phyloP scores from a whole-genome alignment of 2,329 filamentous ascomycete genomes.

The Pseudogymnoascus sp. region DNA sequence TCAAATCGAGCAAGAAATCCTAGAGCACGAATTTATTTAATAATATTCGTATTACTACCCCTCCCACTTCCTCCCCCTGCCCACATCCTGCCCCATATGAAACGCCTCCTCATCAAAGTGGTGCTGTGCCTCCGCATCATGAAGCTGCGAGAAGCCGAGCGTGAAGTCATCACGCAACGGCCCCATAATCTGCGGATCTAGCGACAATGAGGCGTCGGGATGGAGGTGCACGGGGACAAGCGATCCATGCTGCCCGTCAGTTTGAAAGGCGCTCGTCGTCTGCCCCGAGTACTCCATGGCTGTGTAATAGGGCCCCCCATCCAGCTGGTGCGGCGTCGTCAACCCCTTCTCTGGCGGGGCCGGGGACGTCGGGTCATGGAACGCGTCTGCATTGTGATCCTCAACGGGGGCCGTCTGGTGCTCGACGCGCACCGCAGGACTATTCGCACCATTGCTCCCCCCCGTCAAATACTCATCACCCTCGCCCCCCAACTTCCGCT shows the following conservation, averaged over 20 bases:
- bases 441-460: not conserved
- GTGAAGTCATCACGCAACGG: not conserved
- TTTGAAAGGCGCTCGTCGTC: not conserved
- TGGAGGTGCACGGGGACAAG: not conserved
- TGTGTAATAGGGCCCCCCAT: not conserved
- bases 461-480: not conserved
- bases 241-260: not conserved
- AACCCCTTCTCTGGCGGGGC: not conserved
- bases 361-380: not conserved
- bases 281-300: not conserved
- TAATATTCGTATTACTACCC: not conserved
- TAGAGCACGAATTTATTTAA: not conserved
- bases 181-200: not conserved
- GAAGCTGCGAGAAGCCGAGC: not conserved
- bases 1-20: not conserved
- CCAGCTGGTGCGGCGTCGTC: not conserved
- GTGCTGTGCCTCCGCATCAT: not conserved
- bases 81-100: not conserved
- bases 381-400: not conserved
- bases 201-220: not conserved
- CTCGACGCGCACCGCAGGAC: not conserved
- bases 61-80: not conserved
- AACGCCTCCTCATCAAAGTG: not conserved
- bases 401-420: not conserved
- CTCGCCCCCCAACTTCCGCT: not conserved